These are phyloP conservation scores for Phytophthora pinifolia DNA, from an alignment of 352 stramenopile genomes.

Conservation along the genomic window DNA sequence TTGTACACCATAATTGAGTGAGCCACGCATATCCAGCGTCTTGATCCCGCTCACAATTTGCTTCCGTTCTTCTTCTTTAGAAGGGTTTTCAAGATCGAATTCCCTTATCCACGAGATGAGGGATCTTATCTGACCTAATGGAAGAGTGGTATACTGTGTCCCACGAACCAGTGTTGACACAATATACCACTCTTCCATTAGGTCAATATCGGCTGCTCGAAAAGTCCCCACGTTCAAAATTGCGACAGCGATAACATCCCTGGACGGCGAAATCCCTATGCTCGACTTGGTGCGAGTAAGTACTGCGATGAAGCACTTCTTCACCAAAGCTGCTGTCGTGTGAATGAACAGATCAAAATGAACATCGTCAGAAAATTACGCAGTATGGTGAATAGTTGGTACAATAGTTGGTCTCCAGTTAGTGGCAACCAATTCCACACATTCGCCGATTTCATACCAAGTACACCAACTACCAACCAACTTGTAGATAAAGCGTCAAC, in stretches of 20 bases:
- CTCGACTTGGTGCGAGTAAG: background rate
- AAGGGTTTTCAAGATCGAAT: background rate
- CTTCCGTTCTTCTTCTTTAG: background rate
- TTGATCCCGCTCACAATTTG: background rate
- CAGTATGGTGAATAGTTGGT: background rate
- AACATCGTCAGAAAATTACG: too few species aligned
- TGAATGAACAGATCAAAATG: too few species aligned
- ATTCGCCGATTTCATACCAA: too few species aligned
- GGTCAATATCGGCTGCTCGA: background rate
- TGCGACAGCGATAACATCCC: too few species aligned
- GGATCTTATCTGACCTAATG: too few species aligned
- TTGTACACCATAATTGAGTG: constrained; percentile 3
- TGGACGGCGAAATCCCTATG: too few species aligned
- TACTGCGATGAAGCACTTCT: constrained; percentile 1
- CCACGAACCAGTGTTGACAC: background rate
- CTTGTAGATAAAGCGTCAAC: too few species aligned
- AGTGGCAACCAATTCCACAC: too few species aligned
- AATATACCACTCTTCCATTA: background rate
- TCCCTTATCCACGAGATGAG: background rate
- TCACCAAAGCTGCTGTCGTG: background rate
- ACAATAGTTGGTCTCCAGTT: constrained; percentile 1
- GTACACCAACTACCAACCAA: background rate
- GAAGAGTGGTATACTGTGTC: too few species aligned
- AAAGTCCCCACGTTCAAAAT: background rate
- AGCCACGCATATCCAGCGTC: background rate